phyloP scores from a whole-genome alignment of 2,329 filamentous ascomycete genomes.

The Berkeleyomyces rouxiae region DNA sequence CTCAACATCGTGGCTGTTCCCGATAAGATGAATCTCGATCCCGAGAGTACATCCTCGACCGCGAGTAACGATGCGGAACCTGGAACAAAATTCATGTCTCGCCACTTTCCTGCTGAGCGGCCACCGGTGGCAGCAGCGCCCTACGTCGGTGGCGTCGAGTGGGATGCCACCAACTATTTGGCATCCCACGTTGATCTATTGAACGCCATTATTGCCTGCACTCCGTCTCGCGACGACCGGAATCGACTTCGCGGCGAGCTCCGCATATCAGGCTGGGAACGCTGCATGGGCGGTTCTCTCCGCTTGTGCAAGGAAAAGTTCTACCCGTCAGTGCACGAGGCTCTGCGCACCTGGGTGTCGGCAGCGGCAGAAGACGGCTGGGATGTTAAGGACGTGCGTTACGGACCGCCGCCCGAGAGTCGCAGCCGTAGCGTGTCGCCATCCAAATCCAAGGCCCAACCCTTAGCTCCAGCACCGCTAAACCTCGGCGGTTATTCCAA shows the following conservation, averaged over 20 bases:
- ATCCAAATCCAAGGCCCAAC: constrained; percentile 9
- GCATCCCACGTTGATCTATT: constrained; percentile 83
- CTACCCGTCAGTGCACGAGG: constrained; percentile 81
- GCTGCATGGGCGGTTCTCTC: constrained; percentile 67
- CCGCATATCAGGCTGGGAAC: constrained; percentile 76
- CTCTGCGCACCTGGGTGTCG: constrained; percentile 74
- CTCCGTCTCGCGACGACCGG: constrained; percentile 51
- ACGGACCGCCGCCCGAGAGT: constrained; percentile 39
- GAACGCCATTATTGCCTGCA: constrained; percentile 74
- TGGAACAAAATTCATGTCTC: constrained; percentile 38
- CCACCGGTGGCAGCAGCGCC: constrained; percentile 86
- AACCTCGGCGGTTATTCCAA: background rate
- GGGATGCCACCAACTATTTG: constrained; percentile 95
- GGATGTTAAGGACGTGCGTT: constrained; percentile 66
- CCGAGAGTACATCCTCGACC: constrained; percentile 19
- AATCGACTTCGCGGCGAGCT: constrained; percentile 66
- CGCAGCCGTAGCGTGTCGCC: constrained; percentile 13
- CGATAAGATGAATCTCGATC: constrained; percentile 15
- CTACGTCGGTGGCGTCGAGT: constrained; percentile 93
- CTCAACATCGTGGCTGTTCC: constrained; percentile 68
- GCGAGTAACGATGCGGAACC: constrained; percentile 24
- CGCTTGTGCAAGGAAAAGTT: constrained; percentile 96
- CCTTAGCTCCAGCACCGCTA: constrained; percentile 4
- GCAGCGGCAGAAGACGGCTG: constrained; percentile 79
- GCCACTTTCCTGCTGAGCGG: constrained; percentile 68